Base-by-base conservation (phyloP, 2,329 filamentous ascomycete species). In the Aciculosporium take region DNA sequence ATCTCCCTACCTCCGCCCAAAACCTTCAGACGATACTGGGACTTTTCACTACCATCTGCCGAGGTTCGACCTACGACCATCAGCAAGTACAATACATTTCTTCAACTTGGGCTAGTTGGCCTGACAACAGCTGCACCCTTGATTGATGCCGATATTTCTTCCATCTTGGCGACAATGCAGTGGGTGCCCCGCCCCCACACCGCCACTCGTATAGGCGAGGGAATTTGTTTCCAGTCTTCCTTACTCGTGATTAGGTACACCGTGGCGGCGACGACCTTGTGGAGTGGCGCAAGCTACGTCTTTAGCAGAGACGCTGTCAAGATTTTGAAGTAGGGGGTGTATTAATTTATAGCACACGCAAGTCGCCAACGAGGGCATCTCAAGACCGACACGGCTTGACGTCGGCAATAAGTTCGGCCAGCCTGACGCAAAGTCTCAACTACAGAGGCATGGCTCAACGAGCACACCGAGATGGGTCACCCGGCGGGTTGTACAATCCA, bases 1-100 rank as follows among this genome's bases (percentile, higher is more conserved):
- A 93, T 95, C 49, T 93, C 85, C 2, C 72, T 98, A 5, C 91
- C 91, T 0, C 80, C 84, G 0, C 91, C 91, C 2, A 96, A 96
- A 64, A 96, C 91, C 0, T 84, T 95, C 61, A 65, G 74, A 15
- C 71, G 91, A 15, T 98, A 96, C 63, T 98, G 91, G 91, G 91
- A 98, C 62, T 96, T 98, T 57, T 89, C 84, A 3, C 72, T 98
- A 12, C 91, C 85, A 2, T 84, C 79, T 30, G 85, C 85, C 3
- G 84, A 91, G 61, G 85, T 93, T 5, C 81, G 77, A 45, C 85
- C 85, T 1, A 91, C 85, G 0, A 81, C 73, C 1, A 84, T 93
- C 46, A 87, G 81, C 62, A 93, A 93, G 66, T 80, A 87, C 61
- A 98, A 98, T 62, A 98, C 91, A 0, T 87, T 93, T 33, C 64